These are phyloP conservation scores for Asterochloris erici DNA, from an alignment of 139 green algal genomes.

Conservation along the genomic window DNA sequence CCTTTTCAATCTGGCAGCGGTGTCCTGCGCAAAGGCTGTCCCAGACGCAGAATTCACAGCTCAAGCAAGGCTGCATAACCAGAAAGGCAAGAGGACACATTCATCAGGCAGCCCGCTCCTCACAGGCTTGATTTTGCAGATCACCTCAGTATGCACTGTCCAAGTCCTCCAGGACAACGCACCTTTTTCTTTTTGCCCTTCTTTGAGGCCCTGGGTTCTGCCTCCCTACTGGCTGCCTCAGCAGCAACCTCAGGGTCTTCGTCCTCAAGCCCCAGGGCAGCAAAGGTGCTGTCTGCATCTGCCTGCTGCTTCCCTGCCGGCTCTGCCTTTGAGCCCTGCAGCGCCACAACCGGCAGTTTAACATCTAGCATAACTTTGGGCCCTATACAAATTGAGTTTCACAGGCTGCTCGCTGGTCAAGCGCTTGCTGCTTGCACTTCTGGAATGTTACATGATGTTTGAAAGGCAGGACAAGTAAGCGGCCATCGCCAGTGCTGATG, in stretches of 20 bases:
- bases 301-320: not conserved
- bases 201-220: constrained; percentile 13
- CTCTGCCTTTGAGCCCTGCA: not conserved
- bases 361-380: not conserved
- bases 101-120: too few species aligned
- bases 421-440: not conserved
- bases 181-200: constrained; percentile 42
- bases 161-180: too few species aligned
- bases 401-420: not conserved
- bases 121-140: too few species aligned
- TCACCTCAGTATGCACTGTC: too few species aligned
- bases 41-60: too few species aligned
- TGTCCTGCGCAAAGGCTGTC: too few species aligned
- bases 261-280: constrained; percentile 6
- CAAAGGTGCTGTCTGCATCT: constrained; percentile 1
- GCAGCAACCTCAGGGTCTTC: not conserved
- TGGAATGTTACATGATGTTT: not conserved
- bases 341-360: not conserved
- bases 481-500: not conserved
- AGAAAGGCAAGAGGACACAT: too few species aligned
- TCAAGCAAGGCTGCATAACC: too few species aligned
- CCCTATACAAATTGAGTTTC: not conserved
- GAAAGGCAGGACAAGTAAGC: too few species aligned
- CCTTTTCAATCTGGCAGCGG: too few species aligned
- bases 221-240: not conserved